These are phyloP conservation scores for Lachancea nothofagi DNA, from an alignment of 805 yeast species.

Conservation along the genomic window DNA sequence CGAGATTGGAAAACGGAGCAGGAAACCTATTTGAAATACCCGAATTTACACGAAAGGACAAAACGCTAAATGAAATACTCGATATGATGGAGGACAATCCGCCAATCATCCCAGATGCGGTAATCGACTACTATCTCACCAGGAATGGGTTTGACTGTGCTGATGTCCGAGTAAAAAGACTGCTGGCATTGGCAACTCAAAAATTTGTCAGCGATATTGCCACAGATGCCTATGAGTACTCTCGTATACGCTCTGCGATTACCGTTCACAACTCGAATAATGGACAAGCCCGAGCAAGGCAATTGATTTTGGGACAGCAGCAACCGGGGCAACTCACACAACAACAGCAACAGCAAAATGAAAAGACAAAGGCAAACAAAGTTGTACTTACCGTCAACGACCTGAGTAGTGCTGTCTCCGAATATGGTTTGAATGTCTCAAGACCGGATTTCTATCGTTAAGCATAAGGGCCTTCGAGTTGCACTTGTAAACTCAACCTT, in stretches of 20 bases:
- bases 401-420: constrained; percentile 84
- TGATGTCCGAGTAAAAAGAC: constrained; percentile 71
- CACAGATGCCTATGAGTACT: constrained; percentile 92
- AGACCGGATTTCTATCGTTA: constrained; percentile 93
- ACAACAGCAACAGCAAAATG: constrained; percentile 42
- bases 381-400: constrained; percentile 91
- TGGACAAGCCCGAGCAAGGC: constrained; percentile 81
- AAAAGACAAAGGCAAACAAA: constrained; percentile 47
- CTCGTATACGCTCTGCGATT: constrained; percentile 82
- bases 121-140: constrained; percentile 84
- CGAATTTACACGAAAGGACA: constrained; percentile 69
- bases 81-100: constrained; percentile 90
- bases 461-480: constrained; percentile 2
- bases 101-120: constrained; percentile 95
- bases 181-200: constrained; percentile 92
- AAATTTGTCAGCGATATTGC: constrained; percentile 92
- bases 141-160: constrained; percentile 80
- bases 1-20: constrained; percentile 25
- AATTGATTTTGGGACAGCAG: constrained; percentile 60
- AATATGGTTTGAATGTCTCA: constrained; percentile 83
- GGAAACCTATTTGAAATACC: constrained; percentile 48
- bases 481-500: too few species aligned
- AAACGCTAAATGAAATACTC: constrained; percentile 75
- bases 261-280: constrained; percentile 81
- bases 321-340: constrained; percentile 38